phyloP scores from a whole-genome alignment of 1,284 basidiomycete genomes.

The Laetiporus sulphureus region DNA sequence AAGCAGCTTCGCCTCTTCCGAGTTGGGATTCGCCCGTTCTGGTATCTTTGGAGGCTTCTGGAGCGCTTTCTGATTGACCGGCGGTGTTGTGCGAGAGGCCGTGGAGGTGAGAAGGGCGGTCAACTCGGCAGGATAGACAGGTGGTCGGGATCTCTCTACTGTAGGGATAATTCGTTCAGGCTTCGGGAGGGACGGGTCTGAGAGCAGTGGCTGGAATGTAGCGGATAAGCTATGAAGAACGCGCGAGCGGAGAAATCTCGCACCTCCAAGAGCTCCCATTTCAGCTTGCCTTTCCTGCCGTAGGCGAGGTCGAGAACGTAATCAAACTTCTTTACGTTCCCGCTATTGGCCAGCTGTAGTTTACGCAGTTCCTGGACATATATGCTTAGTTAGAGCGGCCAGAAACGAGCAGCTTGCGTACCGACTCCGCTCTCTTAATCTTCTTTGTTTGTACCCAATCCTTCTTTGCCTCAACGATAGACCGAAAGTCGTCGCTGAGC shows the following conservation, averaged over 20 bases:
- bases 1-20: constrained; percentile 51
- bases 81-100: constrained; percentile 39
- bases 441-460: constrained; percentile 31
- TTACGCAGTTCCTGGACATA: constrained; percentile 46
- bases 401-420: no score
- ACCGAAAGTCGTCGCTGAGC: constrained; percentile 49
- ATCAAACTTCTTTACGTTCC: constrained; percentile 45
- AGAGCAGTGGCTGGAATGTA: constrained; percentile 43
- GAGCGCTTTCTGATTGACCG: constrained; percentile 34
- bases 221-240: constrained; percentile 1
- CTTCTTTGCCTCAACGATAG: constrained; percentile 16
- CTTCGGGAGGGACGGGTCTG: constrained; percentile 32
- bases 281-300: constrained; percentile 65
- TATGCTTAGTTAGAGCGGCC: no score
- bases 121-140: constrained; percentile 57
- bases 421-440: constrained; percentile 45
- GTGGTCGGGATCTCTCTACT: constrained; percentile 50
- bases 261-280: constrained; percentile 59
- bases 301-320: constrained; percentile 72
- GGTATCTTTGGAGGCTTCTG: constrained; percentile 49
- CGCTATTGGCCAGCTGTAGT: constrained; percentile 51
- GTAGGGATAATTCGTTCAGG: constrained; percentile 43
- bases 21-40: constrained; percentile 44
- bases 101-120: constrained; percentile 50
- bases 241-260: constrained; percentile 9